Percentiles rank a stretch among this genome's conserved stretches.
phyloP scores from a whole-genome alignment of 2,329 filamentous ascomycete species.

The Epichloe gansuensis region DNA sequence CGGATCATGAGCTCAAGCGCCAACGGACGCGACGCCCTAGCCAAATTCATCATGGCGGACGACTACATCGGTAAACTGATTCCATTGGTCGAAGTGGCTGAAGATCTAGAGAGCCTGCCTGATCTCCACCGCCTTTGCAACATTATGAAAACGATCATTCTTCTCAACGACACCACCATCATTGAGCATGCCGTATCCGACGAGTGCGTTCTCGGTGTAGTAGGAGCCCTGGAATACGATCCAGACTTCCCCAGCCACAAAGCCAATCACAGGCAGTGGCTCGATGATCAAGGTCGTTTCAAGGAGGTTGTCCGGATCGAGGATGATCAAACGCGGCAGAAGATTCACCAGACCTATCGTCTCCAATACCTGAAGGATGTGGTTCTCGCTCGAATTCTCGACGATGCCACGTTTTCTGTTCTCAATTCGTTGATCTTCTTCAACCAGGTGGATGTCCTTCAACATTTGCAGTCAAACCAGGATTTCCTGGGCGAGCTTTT shows the following conservation, averaged over 20 bases:
- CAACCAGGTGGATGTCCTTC: constrained; percentile 95
- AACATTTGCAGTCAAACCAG: constrained; percentile 75
- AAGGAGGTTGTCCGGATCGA: constrained; percentile 94
- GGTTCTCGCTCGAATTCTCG: constrained; percentile 88
- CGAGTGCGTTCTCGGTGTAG: constrained; percentile 77
- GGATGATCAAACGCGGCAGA: constrained; percentile 65
- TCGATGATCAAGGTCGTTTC: constrained; percentile 77
- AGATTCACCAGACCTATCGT: constrained; percentile 94
- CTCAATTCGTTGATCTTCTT: constrained; percentile 98
- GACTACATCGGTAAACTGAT: constrained; percentile 82
- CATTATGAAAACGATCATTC: constrained; percentile 92
- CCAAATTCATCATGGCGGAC: constrained; percentile 73
- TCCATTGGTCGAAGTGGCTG: constrained; percentile 74
- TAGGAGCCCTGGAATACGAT: constrained; percentile 93
- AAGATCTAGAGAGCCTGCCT: constrained; percentile 75
- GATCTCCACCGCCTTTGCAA: constrained; percentile 90
- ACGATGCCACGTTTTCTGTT: constrained; percentile 95
- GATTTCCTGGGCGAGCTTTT: constrained; percentile 77
- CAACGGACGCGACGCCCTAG: constrained; percentile 69
- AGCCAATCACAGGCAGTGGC: constrained; percentile 89
- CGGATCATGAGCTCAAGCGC: constrained; percentile 62
- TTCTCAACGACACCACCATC: constrained; percentile 88
- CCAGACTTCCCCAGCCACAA: constrained; percentile 97
- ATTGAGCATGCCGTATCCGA: constrained; percentile 91
- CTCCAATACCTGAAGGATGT: constrained; percentile 96